These are phyloP conservation scores for Schizosaccharomyces japonicus DNA, from an alignment of 805 yeast species.

Conservation along the genomic window DNA sequence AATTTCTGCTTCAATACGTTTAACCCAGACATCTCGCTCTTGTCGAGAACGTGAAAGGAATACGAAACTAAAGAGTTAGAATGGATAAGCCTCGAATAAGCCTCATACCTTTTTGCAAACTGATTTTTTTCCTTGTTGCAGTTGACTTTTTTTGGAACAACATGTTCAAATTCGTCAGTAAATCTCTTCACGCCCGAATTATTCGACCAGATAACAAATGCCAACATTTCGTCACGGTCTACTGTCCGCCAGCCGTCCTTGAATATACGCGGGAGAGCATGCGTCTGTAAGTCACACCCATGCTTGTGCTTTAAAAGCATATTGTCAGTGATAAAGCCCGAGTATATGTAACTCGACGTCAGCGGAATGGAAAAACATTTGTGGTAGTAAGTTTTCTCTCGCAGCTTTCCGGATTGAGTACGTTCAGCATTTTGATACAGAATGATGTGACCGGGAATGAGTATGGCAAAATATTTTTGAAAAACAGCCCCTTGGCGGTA, in stretches of 20 bases:
- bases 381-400: neutral
- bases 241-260: slow-evolving; percentile 1
- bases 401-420: neutral
- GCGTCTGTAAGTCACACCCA: neutral
- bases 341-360: neutral
- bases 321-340: neutral
- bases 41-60: neutral
- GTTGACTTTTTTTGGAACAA: too few species aligned
- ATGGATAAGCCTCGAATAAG: neutral
- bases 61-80: neutral
- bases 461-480: neutral
- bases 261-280: neutral
- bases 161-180: too few species aligned
- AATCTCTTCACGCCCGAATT: too few species aligned
- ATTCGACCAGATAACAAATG: neutral
- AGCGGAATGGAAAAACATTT: neutral
- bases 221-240: neutral
- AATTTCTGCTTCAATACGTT: neutral
- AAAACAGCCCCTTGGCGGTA: neutral
- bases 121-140: too few species aligned
- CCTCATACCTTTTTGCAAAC: neutral
- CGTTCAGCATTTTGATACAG: neutral
- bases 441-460: neutral
- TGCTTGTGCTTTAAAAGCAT: neutral
- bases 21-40: slow-evolving; percentile 1